phyloP scores from a whole-genome alignment of 352 stramenopile genomes.

The Phytophthora fragariaefolia region DNA sequence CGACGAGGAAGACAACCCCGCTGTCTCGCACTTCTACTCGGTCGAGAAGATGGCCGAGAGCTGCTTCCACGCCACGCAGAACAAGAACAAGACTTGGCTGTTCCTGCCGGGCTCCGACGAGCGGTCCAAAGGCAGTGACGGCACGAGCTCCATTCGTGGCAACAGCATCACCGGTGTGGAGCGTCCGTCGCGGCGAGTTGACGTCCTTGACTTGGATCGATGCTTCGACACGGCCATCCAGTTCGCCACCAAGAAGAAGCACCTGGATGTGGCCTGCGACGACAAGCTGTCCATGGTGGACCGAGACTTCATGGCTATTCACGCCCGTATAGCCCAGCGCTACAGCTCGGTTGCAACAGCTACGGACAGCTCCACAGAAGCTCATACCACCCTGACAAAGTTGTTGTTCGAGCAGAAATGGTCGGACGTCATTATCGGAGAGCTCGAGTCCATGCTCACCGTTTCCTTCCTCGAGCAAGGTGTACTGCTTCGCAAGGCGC shows the following conservation, averaged over 20 bases:
- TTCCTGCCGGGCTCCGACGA: slow-evolving; percentile 72
- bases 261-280: slow-evolving; percentile 47
- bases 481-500: slow-evolving; percentile 75
- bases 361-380: slow-evolving; percentile 3
- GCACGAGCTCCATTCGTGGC: slow-evolving; percentile 36
- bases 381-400: slow-evolving; percentile 54
- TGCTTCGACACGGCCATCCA: slow-evolving; percentile 76
- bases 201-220: slow-evolving; percentile 72
- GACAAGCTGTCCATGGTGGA: slow-evolving; percentile 71
- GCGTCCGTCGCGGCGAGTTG: slow-evolving; percentile 62
- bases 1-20: slow-evolving; percentile 41
- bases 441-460: slow-evolving; percentile 89
- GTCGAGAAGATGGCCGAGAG: slow-evolving; percentile 75
- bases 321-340: slow-evolving; percentile 47
- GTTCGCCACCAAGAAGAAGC: slow-evolving; percentile 59
- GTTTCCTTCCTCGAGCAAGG: slow-evolving; percentile 92
- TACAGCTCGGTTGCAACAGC: slow-evolving; percentile 19
- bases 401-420: slow-evolving; percentile 92
- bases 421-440: slow-evolving; percentile 86
- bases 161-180: slow-evolving; percentile 65
- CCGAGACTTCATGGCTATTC: slow-evolving; percentile 68
- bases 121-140: slow-evolving; percentile 56
- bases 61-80: slow-evolving; percentile 74
- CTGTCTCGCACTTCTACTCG: slow-evolving; percentile 79
- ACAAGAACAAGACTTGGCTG: slow-evolving; percentile 78